Base-by-base conservation (phyloP, 768 basidiomycete species). In the Mycena kentingensis region DNA sequence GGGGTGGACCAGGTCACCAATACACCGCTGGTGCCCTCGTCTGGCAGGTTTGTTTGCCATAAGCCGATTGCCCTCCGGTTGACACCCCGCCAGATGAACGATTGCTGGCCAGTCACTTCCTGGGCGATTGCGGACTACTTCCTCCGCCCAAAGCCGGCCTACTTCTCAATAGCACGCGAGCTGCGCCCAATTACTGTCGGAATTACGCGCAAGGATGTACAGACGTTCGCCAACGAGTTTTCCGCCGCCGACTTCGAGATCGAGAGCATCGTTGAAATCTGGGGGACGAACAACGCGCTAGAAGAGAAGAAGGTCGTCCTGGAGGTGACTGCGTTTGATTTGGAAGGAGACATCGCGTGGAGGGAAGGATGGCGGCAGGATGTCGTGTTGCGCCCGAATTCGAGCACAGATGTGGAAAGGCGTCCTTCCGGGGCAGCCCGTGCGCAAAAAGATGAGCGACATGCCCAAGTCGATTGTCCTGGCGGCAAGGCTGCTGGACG, bases 81-180 rank as follows among this genome's bases (percentile, higher is more conserved):
- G 10, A 58, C 19, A 16, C 27, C 24, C 24, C 11, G 7, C 19
- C 60, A 91, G 86, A 77, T 93, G 57, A 92, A 92, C 60, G 90
- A 93, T 64, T 94, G 93, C 69, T 97, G 93, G 93, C 95, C 94
- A 15, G 84, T 85, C 44, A 93, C 92, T 8, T 93, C 91, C 27
- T 97, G 94, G 94, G 85, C 90, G 4, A 95, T 97, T 61, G 82
- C 85, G 31, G 94, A 98, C 70, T 95, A 96, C 72, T 97, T 93
- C 74, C 74, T 94, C 51, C 79, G 94, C 25, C 95, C 95, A 5
- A 98, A 97, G 71, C 93, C 93, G 1, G 87, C 93, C 0, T 97
- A 85, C 72, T 96, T 86, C 70, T 67, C 90, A 5, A 86, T 97
- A 60, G 84, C 88, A 46, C 84, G 95, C 54, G 93, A 96, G 70